Base-by-base conservation (phyloP, 2,329 filamentous ascomycete species). In the Colletotrichum karsti region DNA sequence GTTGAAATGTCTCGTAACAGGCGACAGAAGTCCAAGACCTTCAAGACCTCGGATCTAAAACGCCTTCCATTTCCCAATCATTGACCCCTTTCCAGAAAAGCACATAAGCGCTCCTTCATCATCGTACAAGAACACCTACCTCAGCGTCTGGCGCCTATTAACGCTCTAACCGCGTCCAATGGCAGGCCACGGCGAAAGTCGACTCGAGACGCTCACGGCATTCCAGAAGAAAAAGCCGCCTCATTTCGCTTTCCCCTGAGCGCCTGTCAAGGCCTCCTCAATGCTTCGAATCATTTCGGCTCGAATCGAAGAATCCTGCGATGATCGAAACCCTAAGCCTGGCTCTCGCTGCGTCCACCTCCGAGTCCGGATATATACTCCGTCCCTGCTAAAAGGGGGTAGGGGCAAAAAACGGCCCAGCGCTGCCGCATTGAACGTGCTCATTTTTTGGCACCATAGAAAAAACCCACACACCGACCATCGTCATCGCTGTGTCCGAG, bases 301-400 rank as follows among this genome's bases (percentile, higher is more conserved):
- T 18, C 48, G 39, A 22, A 13, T 26, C 24, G 20, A 44, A 15
- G 8, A 30, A 30, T 46, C 55, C 20, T 24, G 13, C 30, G 10
- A 44, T 51, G 37, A 61, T 39, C 56, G 5, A 42, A 18, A 15
- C 8, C 33, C 33, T 13, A 35, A 12, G 2, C 8, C 33, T 13
- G 33, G 33, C 33, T 35, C 3, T 9, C 33, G 15, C 33, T 12
- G 20, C 13, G 7, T 10, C 10, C 5, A 3, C 10, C 37, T 30
- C 41, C 55, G 41, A 39, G 35, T 33, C 41, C 54, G 44, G 54
- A 33, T 48, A 53, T 55, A 55, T 66, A 66, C 28, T 62, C 63
- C 63, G 58, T 33, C 20, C 22, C 50, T 50, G 15, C 35, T 67
- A 55, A 63, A 46, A 66, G 46, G 63, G 48, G 62, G 8, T 8